Percentiles rank a stretch among this genome's conserved stretches.
Conservation (phyloP, 768 basidiomycete species). For the Xerocomellus amylosporus region DNA sequence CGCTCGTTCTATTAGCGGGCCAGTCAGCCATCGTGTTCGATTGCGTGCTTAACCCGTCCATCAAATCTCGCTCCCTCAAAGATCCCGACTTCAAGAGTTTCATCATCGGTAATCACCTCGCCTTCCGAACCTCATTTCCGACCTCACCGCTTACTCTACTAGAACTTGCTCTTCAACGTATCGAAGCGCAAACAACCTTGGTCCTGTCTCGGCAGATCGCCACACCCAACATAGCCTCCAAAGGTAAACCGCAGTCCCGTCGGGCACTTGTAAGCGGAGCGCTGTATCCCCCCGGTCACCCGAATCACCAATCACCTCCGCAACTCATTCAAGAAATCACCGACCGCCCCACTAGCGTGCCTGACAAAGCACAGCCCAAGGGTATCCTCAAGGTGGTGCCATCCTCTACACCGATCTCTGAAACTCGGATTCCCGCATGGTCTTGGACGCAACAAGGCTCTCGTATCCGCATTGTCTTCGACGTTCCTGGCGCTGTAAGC, state of each 20-base stretch:
- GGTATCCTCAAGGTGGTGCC: slow-evolving; percentile 47
- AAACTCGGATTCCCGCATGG: slow-evolving; percentile 44
- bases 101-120: slow-evolving; percentile 50
- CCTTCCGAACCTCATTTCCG: background rate
- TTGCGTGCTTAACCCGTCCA: slow-evolving; percentile 57
- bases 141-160: slow-evolving; percentile 11
- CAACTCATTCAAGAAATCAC: slow-evolving; percentile 32
- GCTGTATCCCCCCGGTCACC: slow-evolving; percentile 33
- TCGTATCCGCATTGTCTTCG: slow-evolving; percentile 46
- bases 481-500: slow-evolving; percentile 59
- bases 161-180: slow-evolving; percentile 70
- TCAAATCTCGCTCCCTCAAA: slow-evolving; percentile 57
- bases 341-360: slow-evolving; percentile 42
- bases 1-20: slow-evolving; percentile 47
- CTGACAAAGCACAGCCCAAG: slow-evolving; percentile 30
- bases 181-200: slow-evolving; percentile 60
- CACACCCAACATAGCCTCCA: slow-evolving; percentile 74
- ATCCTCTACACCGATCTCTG: background rate
- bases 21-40: slow-evolving; percentile 71
- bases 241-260: slow-evolving; percentile 63
- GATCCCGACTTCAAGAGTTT: slow-evolving; percentile 68
- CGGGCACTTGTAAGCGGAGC: slow-evolving; percentile 52
- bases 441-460: slow-evolving; percentile 46
- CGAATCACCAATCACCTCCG: slow-evolving; percentile 9
- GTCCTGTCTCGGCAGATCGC: slow-evolving; percentile 64